Base-by-base conservation (phyloP, 257 asterid genomes). In the Lycium ferocissimum region DNA sequence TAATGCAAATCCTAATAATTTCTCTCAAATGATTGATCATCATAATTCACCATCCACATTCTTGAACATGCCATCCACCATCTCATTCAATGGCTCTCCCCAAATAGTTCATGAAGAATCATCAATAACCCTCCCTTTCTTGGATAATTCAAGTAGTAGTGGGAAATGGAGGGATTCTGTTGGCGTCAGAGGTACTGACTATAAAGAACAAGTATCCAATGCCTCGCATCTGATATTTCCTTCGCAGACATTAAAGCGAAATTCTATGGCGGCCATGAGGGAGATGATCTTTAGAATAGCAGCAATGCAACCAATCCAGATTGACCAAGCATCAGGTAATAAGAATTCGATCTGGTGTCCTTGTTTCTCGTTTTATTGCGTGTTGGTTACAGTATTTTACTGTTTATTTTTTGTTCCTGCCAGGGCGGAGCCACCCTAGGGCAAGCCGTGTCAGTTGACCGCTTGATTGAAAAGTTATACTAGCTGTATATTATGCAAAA, bases 261-360 rank as follows among this genome's bases (percentile, higher is more conserved):
- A 71, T 2, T 83, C 80, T 0, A 93, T 94, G 97, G 98, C 92
- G 15, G 95, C 96, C 9, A 94, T 94, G 98, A 87, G 98, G 35
- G 99, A 96, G 80, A 93, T 96, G 99, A 94, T 96, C 0, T 96
- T 94, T 61, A 86, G 95, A 51, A 91, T 96, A 1, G 99, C 99
- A 7, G 95, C 98, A 72, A 94, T 94, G 99, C 99, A 96, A 86
- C 98, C 99, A 18, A 91, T 96, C 54, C 94, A 96, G 85, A 93
- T 94, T 2, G 98, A 96, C 84, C 98, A 97, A 6, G 98, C 95
- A 58, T 83, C 94, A 0, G 98, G 78, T 69, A 69, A 69, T 69
- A 69, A 69, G 10, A 69, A 69, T 35, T 67, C n/a, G n/a, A n/a
- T n/a, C 14, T 14, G 2, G 7, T 37, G 7, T 69, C 51, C 26